Base-by-base conservation (phyloP, 495 filamentous ascomycete genomes). In the Trichocladium uniseriatum region DNA sequence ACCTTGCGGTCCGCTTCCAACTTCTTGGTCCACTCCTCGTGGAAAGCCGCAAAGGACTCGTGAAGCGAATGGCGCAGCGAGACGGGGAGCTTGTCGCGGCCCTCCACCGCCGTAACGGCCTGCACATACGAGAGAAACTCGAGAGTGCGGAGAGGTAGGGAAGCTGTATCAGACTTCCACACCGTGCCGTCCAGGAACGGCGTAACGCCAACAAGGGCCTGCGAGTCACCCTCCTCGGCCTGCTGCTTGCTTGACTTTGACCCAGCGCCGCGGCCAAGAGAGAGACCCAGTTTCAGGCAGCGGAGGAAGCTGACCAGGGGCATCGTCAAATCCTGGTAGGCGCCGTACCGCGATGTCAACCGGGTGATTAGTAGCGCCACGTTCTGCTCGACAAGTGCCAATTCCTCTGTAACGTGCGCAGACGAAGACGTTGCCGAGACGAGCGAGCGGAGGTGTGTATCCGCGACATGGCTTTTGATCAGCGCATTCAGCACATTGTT, bases 261-360 rank as follows among this genome's bases (percentile, higher is more conserved):
- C 0, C 56, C 43, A 35, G 72, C 59, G 24, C 56, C 72, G 32
- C 73, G 71, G 4, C 60, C 60, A 24, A 95, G 64, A 14, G 76
- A 83, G 27, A 94, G 59, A 11, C 89, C 88, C 48, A 91, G 62
- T 52, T 84, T 83, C 10, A 99, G 71, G 46, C 87, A 83, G 45
- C 85, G 79, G 8, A 97, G 74, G 55, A 96, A 89, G 38, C 83
- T 86, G 49, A 90, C 73, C 35, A 88, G 69, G 2, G 90, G 90
- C 40, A 74, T 73, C 0, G 83, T 84, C 41, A 97, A 73, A 63
- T 99, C 92, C 46, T 86, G 84, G 55, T 95, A 97, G 28, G 78
- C 79, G 36, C 79, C 75, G 60, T 86, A 90, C 18, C 79, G 71
- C 2, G 75, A 67, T 2, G 69, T 74, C 21, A 98, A 71, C 34